phyloP scores from a whole-genome alignment of 179 eudicot species.

The Camellia oleifera region DNA sequence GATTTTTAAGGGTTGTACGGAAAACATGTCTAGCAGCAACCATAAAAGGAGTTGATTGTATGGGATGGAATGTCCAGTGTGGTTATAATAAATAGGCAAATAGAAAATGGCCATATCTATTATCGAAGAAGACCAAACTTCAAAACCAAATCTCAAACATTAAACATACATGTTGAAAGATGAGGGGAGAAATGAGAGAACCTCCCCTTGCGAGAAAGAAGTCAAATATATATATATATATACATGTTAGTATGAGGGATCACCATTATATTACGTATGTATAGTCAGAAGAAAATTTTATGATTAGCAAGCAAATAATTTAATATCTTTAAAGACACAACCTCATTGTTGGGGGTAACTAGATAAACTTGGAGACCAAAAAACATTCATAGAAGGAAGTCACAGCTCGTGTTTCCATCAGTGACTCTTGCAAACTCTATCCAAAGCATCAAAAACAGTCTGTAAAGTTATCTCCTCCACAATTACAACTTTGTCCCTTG shows the following conservation, averaged over 20 bases:
- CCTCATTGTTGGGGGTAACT: not conserved
- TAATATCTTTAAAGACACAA: not conserved
- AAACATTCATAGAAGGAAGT: not conserved
- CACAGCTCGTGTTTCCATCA: conserved; percentile 9
- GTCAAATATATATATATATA: no score
- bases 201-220: no score
- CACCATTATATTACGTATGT: not conserved
- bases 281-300: not conserved
- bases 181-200: no score
- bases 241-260: not conserved
- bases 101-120: no score
- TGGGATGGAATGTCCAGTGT: no score
- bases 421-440: conserved; percentile 45
- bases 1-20: no score
- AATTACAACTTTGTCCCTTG: conserved; percentile 85
- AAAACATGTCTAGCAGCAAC: no score
- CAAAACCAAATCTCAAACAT: no score
- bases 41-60: no score
- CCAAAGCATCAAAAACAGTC: conserved; percentile 62
- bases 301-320: not conserved
- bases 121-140: no score
- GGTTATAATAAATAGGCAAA: no score
- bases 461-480: conserved; percentile 68
- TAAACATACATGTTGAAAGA: no score
- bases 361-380: not conserved